These are phyloP conservation scores for Didymellaceae sp. DNA, from an alignment of 2,329 filamentous ascomycete species.

Conservation along the genomic window DNA sequence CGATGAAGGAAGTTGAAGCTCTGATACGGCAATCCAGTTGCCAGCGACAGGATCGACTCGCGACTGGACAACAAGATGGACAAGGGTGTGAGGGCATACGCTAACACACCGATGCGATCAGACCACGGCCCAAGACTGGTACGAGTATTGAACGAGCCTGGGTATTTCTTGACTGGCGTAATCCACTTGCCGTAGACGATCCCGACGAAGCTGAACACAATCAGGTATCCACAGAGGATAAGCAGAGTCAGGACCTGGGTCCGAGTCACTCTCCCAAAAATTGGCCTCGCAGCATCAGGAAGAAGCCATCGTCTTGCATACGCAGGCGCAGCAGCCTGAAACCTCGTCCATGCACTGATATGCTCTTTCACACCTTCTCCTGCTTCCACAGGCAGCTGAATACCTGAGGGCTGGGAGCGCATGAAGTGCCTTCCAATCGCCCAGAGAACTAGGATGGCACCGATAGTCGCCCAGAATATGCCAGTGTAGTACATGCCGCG, in stretches of 20 bases:
- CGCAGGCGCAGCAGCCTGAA: conserved; percentile 50
- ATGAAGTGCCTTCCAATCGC: conserved; percentile 43
- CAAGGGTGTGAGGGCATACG: conserved; percentile 76
- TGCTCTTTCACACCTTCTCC: conserved; percentile 32
- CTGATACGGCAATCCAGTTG: conserved; percentile 78
- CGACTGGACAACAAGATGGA: conserved; percentile 71
- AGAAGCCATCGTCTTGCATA: conserved; percentile 62
- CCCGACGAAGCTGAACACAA: conserved; percentile 69
- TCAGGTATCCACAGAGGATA: conserved; percentile 66
- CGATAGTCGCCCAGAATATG: conserved; percentile 63
- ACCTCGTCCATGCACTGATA: conserved; percentile 32
- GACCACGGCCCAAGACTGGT: conserved; percentile 71
- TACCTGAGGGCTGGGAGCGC: conserved; percentile 36
- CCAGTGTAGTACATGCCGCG: conserved; percentile 62
- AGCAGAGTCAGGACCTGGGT: conserved; percentile 70
- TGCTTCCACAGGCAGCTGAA: conserved; percentile 28
- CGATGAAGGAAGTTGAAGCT: conserved; percentile 60
- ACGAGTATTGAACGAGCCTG: conserved; percentile 67
- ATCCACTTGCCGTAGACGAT: conserved; percentile 73
- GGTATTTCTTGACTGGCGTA: conserved; percentile 67
- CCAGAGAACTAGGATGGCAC: conserved; percentile 56
- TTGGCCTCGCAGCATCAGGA: conserved; percentile 61
- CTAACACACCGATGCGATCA: conserved; percentile 72
- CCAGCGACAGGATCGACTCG: conserved; percentile 71
- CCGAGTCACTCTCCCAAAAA: conserved; percentile 73